phyloP scores from a whole-genome alignment of 176 grass and related monocot species.

The Zoysia pacifica region DNA sequence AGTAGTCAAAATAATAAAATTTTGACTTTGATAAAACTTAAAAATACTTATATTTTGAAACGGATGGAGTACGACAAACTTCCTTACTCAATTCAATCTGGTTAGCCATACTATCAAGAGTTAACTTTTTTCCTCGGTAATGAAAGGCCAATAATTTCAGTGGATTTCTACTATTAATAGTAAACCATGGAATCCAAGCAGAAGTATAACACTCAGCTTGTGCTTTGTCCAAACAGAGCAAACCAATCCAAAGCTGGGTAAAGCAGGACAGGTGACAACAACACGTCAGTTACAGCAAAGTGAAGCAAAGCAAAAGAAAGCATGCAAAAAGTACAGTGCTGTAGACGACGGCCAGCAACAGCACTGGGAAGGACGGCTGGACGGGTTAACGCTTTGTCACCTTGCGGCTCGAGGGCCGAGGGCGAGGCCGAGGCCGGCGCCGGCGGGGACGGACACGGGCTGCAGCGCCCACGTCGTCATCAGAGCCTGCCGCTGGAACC shows the following conservation, averaged over 20 bases:
- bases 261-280: background rate
- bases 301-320: background rate
- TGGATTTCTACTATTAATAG: background rate
- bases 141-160: background rate
- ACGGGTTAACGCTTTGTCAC: constrained; percentile 41
- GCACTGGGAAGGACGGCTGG: background rate
- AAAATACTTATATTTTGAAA: too few relatives aligned
- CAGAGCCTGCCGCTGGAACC: constrained; percentile 50
- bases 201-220: background rate
- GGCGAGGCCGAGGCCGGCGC: constrained; percentile 38
- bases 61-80: too few relatives aligned
- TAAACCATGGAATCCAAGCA: background rate
- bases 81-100: too few relatives aligned
- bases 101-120: too few relatives aligned
- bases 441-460: constrained; percentile 57
- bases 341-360: background rate
- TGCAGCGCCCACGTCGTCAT: constrained; percentile 65
- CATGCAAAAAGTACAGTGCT: background rate
- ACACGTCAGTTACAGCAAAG: constrained; percentile 8
- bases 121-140: background rate
- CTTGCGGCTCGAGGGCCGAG: constrained; percentile 41
- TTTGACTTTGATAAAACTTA: too few relatives aligned
- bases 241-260: constrained; percentile 22
- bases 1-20: too few relatives aligned
- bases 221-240: constrained; percentile 24